Conservation (phyloP, 2,329 filamentous ascomycete genomes). For the Microdochium paspali region DNA sequence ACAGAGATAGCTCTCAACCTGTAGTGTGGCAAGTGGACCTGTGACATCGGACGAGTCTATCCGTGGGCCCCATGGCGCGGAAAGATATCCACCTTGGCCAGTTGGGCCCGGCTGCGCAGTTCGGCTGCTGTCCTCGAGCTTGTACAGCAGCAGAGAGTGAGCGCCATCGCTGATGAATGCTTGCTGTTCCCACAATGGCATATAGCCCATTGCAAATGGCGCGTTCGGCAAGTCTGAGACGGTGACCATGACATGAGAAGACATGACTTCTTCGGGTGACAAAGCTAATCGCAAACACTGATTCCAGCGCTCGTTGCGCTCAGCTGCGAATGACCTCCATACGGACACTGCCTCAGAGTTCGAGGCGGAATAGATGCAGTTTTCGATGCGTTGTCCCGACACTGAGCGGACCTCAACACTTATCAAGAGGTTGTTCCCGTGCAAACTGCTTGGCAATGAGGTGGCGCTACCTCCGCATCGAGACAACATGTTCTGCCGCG, state of each 20-base stretch:
- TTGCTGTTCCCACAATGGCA: slow-evolving; percentile 87
- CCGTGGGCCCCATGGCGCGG: slow-evolving; percentile 67
- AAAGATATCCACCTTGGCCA: slow-evolving; percentile 81
- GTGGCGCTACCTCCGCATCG: slow-evolving; percentile 65
- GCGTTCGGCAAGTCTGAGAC: slow-evolving; percentile 78
- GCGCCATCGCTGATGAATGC: slow-evolving; percentile 83
- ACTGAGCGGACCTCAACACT: slow-evolving; percentile 79
- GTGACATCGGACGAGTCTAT: slow-evolving; percentile 65
- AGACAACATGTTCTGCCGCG: slow-evolving; percentile 62
- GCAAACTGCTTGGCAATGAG: slow-evolving; percentile 50
- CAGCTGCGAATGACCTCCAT: slow-evolving; percentile 77
- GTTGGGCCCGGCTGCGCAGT: slow-evolving; percentile 48
- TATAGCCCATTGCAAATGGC: slow-evolving; percentile 84
- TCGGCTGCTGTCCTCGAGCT: slow-evolving; percentile 83
- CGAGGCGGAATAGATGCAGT: slow-evolving; percentile 79
- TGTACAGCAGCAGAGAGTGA: slow-evolving; percentile 76
- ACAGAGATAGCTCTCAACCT: slow-evolving; percentile 77
- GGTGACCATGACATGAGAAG: slow-evolving; percentile 81
- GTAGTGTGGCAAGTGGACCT: slow-evolving; percentile 70
- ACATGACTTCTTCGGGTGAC: slow-evolving; percentile 67
- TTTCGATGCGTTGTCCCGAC: slow-evolving; percentile 73
- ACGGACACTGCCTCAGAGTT: slow-evolving; percentile 71
- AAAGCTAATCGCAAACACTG: slow-evolving; percentile 79
- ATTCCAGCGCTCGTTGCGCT: slow-evolving; percentile 76
- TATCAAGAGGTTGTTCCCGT: slow-evolving; percentile 71